phyloP scores from a whole-genome alignment of 1,139 yeast genomes.

The Keqinozyma sinolaborantium region DNA sequence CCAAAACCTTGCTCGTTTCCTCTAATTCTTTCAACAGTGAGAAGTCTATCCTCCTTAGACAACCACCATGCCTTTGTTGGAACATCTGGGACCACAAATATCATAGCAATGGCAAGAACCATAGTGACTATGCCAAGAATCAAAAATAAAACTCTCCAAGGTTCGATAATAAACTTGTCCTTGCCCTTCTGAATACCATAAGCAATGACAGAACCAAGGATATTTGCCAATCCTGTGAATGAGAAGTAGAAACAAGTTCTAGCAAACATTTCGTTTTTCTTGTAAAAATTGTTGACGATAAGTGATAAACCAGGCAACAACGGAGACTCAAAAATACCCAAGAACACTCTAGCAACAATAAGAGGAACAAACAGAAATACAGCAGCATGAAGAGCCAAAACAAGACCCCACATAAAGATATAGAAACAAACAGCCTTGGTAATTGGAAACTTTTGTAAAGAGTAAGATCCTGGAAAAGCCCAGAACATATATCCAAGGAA shows the following conservation, averaged over 20 bases:
- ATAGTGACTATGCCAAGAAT: constrained; percentile 40
- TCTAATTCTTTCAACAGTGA: constrained; percentile 19
- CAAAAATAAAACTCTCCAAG: constrained; percentile 31
- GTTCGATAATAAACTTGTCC: constrained; percentile 16
- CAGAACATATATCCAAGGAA: constrained; percentile 48
- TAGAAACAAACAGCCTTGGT: constrained; percentile 45
- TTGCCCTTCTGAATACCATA: constrained; percentile 29
- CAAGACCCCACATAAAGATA: constrained; percentile 49
- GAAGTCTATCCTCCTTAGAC: constrained; percentile 29
- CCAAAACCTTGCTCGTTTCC: constrained; percentile 27
- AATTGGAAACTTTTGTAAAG: constrained; percentile 51
- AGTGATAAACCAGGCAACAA: constrained; percentile 29
- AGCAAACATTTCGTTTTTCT: constrained; percentile 27
- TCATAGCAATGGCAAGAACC: constrained; percentile 18
- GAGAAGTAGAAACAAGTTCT: constrained; percentile 26
- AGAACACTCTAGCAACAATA: constrained; percentile 43
- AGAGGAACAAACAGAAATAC: constrained; percentile 38
- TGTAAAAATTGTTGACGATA: constrained; percentile 18
- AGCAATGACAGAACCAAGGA: constrained; percentile 24
- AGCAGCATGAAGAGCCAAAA: constrained; percentile 47
- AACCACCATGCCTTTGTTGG: constrained; percentile 41
- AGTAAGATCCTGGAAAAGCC: constrained; percentile 50
- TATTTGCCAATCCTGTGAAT: constrained; percentile 26
- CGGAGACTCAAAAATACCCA: constrained; percentile 34
- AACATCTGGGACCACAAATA: constrained; percentile 32